Evolutionary conservation across 768 basidiomycete genomes (phyloP).

Genomic region (Lentinula sp.): DNA sequence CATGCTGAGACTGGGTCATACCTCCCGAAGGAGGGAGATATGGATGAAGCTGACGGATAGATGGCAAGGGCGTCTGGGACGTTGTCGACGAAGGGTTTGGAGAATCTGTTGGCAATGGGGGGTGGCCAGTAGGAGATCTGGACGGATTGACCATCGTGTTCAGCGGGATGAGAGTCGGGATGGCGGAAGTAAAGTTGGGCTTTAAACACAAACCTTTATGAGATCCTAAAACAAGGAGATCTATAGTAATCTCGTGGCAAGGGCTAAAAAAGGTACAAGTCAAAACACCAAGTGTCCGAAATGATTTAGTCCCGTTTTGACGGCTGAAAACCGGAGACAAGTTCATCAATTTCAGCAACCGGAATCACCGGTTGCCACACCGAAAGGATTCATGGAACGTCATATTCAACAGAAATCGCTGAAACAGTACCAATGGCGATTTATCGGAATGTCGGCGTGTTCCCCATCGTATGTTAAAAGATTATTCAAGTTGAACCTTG

Average conservation of each 20-base stretch:
- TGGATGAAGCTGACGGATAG: constrained; percentile 65
- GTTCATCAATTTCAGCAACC: not conserved
- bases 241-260: constrained; percentile 1
- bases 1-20: constrained; percentile 19
- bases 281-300: not conserved
- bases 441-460: not conserved
- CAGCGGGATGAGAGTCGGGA: not conserved
- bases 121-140: not conserved
- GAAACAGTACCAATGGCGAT: not conserved
- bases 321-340: not conserved
- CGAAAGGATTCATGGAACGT: not conserved
- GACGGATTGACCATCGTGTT: not conserved
- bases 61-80: constrained; percentile 34
- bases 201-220: not conserved
- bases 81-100: not conserved
- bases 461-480: not conserved
- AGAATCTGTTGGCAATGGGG: not conserved
- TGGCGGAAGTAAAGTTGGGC: constrained; percentile 3
- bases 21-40: constrained; percentile 50
- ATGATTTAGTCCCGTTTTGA: constrained; percentile 2
- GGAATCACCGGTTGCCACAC: constrained; percentile 1
- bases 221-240: not conserved
- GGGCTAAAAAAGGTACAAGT: constrained; percentile 1
- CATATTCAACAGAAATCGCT: not conserved
- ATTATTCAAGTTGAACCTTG: not conserved